Conservation (phyloP, 306 rosid species). For the Ziziphus jujuba region DNA sequence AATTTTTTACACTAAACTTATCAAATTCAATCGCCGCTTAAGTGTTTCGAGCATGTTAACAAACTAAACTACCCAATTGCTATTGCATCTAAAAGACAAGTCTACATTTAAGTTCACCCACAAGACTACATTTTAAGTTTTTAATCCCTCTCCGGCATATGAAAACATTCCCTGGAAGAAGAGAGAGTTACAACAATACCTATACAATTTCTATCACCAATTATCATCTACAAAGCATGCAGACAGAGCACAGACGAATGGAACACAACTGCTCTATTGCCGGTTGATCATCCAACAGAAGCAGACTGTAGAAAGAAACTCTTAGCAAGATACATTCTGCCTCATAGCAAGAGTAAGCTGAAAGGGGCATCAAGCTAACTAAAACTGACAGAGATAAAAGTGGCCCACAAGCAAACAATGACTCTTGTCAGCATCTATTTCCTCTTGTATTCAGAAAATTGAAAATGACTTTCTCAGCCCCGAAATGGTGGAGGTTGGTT, state of each 20-base stretch:
- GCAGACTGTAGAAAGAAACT: background rate
- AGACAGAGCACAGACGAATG: background rate
- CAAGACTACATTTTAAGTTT: background rate
- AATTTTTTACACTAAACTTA: no score
- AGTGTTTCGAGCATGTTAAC: no score
- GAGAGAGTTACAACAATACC: background rate
- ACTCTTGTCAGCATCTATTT: slow-evolving; percentile 5
- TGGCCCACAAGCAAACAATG: slow-evolving; percentile 17
- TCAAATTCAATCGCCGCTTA: no score
- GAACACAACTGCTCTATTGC: background rate
- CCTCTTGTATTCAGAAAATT: background rate
- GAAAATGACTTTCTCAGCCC: slow-evolving; percentile 27
- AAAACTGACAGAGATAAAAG: background rate
- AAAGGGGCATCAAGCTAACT: slow-evolving; percentile 5
- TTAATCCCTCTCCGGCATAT: background rate
- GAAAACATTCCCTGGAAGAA: background rate
- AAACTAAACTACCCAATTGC: no score
- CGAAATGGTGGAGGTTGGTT: slow-evolving; percentile 73
- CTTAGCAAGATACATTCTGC: background rate
- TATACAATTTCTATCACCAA: background rate
- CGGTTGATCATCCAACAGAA: background rate
- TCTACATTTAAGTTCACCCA: background rate
- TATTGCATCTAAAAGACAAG: background rate
- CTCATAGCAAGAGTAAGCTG: background rate
- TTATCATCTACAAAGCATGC: background rate